phyloP scores from a whole-genome alignment of 768 basidiomycete genomes.

The Daedaleopsis nitida region DNA sequence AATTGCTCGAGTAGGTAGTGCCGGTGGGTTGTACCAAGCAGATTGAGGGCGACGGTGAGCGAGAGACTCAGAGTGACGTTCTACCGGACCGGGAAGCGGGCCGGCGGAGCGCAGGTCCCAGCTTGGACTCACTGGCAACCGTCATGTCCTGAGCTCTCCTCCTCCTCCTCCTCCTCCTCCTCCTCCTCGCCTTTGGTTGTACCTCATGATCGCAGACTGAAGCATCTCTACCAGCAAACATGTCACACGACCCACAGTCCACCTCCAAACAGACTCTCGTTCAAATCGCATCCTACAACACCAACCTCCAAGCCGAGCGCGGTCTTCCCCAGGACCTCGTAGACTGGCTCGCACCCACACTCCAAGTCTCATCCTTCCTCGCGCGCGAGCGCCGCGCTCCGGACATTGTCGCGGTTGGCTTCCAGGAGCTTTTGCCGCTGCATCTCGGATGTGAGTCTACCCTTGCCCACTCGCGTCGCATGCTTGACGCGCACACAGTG shows the following conservation, averaged over 20 bases:
- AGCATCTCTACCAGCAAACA: too few relatives aligned
- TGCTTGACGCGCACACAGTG: constrained; percentile 45
- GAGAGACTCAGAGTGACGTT: too few relatives aligned
- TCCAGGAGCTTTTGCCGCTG: constrained; percentile 91
- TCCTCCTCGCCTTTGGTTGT: too few relatives aligned
- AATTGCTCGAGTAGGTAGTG: too few relatives aligned
- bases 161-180: too few relatives aligned
- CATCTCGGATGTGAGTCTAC: constrained; percentile 73
- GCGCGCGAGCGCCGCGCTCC: constrained; percentile 67
- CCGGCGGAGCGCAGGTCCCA: too few relatives aligned
- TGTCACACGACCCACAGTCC: not conserved
- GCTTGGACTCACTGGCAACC: too few relatives aligned
- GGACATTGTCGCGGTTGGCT: constrained; percentile 88
- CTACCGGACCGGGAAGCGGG: too few relatives aligned
- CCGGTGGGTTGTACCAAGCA: too few relatives aligned
- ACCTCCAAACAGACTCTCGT: constrained; percentile 48
- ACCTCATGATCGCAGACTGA: too few relatives aligned
- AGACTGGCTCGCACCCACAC: constrained; percentile 86
- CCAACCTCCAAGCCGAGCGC: constrained; percentile 77
- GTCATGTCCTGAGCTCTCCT: too few relatives aligned
- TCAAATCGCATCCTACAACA: constrained; percentile 89
- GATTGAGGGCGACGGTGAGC: too few relatives aligned
- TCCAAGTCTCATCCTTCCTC: constrained; percentile 75
- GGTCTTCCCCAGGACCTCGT: constrained; percentile 85
- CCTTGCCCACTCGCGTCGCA: not conserved